Evolutionary conservation across 2,329 filamentous ascomycete species (phyloP).

Genomic region (Fulvia fulva): DNA sequence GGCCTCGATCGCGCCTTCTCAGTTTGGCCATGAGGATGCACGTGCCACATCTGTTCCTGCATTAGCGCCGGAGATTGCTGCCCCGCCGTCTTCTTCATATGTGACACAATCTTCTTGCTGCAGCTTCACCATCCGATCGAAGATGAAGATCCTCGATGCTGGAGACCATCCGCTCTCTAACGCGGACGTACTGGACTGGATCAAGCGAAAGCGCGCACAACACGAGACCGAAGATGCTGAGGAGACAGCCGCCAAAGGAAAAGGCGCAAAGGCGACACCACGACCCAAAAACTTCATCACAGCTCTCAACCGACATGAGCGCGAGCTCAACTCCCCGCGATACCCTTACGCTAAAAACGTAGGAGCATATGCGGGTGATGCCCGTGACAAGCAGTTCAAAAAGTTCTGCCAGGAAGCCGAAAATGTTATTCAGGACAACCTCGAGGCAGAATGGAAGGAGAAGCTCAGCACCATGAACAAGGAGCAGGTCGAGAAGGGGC

Average conservation of each 20-base stretch:
- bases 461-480: conserved; percentile 21
- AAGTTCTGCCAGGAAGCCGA: conserved; percentile 23
- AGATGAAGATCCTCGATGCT: conserved; percentile 35
- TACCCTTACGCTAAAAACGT: conserved; percentile 31
- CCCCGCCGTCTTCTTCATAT: neutral
- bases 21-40: no score
- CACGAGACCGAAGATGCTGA: conserved; percentile 30
- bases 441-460: conserved; percentile 28
- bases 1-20: no score
- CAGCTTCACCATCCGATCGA: no score
- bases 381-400: conserved; percentile 22
- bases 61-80: neutral
- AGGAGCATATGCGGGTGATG: conserved; percentile 24
- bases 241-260: conserved; percentile 14
- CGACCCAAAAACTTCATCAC: conserved; percentile 32
- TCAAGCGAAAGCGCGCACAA: conserved; percentile 30
- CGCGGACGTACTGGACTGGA: conserved; percentile 34
- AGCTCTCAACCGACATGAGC: conserved; percentile 30
- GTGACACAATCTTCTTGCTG: neutral
- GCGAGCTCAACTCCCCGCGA: conserved; percentile 26
- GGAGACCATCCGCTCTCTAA: conserved; percentile 35
- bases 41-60: neutral
- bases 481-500: conserved; percentile 25
- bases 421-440: conserved; percentile 23
- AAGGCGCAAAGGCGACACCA: conserved; percentile 17